Evolutionary conservation across 148 eudicot genomes (phyloP), one percentile per base, ranked within the genome.

Genomic region (Amaranthus palmeri): DNA sequence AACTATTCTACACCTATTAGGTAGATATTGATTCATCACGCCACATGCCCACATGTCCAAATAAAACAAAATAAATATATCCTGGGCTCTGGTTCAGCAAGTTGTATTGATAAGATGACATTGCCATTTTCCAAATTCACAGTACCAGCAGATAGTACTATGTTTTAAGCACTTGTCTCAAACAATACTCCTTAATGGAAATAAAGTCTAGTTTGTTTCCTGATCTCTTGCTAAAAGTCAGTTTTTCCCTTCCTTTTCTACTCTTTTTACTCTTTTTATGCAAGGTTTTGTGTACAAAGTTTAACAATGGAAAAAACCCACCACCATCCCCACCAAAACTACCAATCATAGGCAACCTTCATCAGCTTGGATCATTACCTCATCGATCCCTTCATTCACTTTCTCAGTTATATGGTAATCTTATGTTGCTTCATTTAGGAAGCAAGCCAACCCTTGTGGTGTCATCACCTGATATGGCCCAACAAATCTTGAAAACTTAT

Each of bases 281-380:
- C 61, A 77, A 77, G 54, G 43, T 58, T 36, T 67, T 61, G 6
- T 51, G 9, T 46, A 50, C 2, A 55, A 12, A 1, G n/a, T 61
- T 41, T 44, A 10, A 62, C 12, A 61, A 8, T 8, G 17, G 12
- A 0, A 18, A 63, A 60, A 59, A 51, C 18, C 66, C 15, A 4
- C 78, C 81, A 17, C 82, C 86, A 3, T 80, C 86, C 1, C 85
- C 88, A 4, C 61, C 56, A 70, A 85, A 73, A 71, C 70, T 82
- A 10, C 85, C 85, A 10, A 65, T 85, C 62, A 57, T 85, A 40
- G 88, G 84, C 5, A 81, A 83, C 79, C 71, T 83, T 43, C 88
- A 83, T 61, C 84, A 81, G 70, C 54, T 85, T 1, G 77, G 79
- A 40, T 17, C 5, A 10, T 70, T 42, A 3, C 66, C 78, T 7